These are phyloP conservation scores for Aspergillus cavernicola DNA, from an alignment of 495 filamentous ascomycete genomes.

Conservation along the genomic window DNA sequence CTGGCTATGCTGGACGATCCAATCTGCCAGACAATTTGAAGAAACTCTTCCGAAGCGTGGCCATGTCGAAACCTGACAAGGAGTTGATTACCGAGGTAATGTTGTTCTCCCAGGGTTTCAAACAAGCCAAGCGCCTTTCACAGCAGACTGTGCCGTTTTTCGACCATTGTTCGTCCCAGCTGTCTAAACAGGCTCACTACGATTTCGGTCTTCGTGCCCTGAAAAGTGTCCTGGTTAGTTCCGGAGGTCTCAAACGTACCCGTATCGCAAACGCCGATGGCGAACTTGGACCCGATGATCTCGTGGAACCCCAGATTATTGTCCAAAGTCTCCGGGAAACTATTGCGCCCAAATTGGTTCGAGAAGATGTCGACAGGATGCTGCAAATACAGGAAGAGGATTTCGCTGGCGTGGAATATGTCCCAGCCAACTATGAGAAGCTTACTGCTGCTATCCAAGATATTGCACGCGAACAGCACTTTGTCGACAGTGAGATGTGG, in stretches of 20 bases:
- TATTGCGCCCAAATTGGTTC: constrained; percentile 94
- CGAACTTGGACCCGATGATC: constrained; percentile 61
- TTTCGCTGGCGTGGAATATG: constrained; percentile 90
- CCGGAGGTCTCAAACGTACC: constrained; percentile 88
- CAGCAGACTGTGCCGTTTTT: constrained; percentile 98
- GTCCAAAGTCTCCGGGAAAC: constrained; percentile 98
- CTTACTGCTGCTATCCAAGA: constrained; percentile 77
- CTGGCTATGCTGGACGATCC: constrained; percentile 95
- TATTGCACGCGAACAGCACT: constrained; percentile 75
- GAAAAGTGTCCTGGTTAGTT: constrained; percentile 97
- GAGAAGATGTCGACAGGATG: constrained; percentile 86
- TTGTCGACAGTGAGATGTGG: constrained; percentile 89
- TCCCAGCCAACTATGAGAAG: constrained; percentile 77
- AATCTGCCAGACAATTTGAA: constrained; percentile 98
- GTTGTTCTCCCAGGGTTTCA: constrained; percentile 99
- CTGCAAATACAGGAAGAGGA: constrained; percentile 74
- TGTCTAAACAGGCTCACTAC: constrained; percentile 98
- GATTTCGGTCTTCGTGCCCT: constrained; percentile 96
- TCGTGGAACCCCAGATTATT: constrained; percentile 95
- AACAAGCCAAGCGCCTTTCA: constrained; percentile 85
- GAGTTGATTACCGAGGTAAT: constrained; percentile 99
- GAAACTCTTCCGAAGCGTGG: constrained; percentile 97
- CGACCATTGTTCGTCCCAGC: constrained; percentile 70
- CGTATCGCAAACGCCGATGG: constrained; percentile 59
- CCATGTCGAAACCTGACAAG: constrained; percentile 99